These are phyloP conservation scores for Bisporella sp. DNA, from an alignment of 2,329 filamentous ascomycete genomes.

Conservation along the genomic window DNA sequence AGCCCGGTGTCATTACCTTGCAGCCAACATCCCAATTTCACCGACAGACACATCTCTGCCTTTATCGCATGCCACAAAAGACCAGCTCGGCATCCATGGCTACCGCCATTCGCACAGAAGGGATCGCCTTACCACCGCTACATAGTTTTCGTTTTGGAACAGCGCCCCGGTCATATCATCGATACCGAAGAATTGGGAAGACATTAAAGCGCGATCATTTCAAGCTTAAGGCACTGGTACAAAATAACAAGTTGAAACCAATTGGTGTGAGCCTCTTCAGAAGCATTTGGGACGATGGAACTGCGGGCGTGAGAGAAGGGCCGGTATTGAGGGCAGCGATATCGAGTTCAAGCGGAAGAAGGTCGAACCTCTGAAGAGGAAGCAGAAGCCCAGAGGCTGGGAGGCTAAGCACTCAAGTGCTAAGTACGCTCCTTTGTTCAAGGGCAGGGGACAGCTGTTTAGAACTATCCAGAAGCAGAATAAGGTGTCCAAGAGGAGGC, in stretches of 20 bases:
- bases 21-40: slow-evolving; percentile 62
- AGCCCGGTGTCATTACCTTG: slow-evolving; percentile 82
- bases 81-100: slow-evolving; percentile 69
- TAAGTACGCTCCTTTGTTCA: slow-evolving; percentile 48
- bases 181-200: slow-evolving; percentile 52
- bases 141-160: slow-evolving; percentile 76
- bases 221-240: slow-evolving; percentile 66
- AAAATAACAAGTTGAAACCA: slow-evolving; percentile 60
- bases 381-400: slow-evolving; percentile 56
- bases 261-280: slow-evolving; percentile 87
- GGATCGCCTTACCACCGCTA: slow-evolving; percentile 88
- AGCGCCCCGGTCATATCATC: slow-evolving; percentile 53
- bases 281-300: slow-evolving; percentile 82
- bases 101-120: slow-evolving; percentile 81
- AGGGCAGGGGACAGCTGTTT: neutral
- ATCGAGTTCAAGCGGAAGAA: slow-evolving; percentile 80
- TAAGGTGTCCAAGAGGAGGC: too few species aligned
- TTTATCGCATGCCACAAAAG: slow-evolving; percentile 52
- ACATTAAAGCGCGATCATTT: slow-evolving; percentile 59
- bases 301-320: slow-evolving; percentile 73
- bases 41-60: slow-evolving; percentile 55
- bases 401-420: slow-evolving; percentile 57
- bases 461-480: too few species aligned
- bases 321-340: slow-evolving; percentile 67
- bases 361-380: slow-evolving; percentile 59